These are phyloP conservation scores for Drechmeria coniospora DNA, from an alignment of 2,329 filamentous ascomycete genomes.

Conservation along the genomic window DNA sequence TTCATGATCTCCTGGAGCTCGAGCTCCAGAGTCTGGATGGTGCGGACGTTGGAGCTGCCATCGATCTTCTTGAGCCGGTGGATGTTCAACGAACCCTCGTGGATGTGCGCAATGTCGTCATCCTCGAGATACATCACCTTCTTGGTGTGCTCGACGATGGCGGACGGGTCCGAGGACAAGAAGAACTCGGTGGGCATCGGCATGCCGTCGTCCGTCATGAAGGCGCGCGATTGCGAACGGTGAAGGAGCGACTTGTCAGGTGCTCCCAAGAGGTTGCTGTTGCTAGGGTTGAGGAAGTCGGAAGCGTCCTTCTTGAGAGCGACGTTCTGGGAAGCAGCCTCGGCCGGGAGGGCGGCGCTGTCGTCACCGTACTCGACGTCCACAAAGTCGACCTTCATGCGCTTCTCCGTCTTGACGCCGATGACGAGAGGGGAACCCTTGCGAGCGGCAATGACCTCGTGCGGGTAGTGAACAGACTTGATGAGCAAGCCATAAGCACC, in stretches of 20 bases:
- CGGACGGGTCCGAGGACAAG: constrained; percentile 94
- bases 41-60: constrained; percentile 89
- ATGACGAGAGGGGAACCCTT: constrained; percentile 97
- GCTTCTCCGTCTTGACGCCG: constrained; percentile 89
- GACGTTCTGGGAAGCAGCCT: constrained; percentile 90
- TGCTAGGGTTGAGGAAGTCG: constrained; percentile 49
- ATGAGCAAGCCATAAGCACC: constrained; percentile 93
- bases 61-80: constrained; percentile 96
- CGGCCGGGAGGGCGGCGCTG: constrained; percentile 67
- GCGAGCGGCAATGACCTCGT: constrained; percentile 92
- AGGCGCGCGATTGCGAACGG: constrained; percentile 94
- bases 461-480: constrained; percentile 97
- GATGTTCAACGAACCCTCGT: constrained; percentile 97
- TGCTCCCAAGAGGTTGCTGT: constrained; percentile 51
- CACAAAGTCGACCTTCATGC: constrained; percentile 99
- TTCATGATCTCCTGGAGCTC: constrained; percentile 99
- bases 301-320: constrained; percentile 79
- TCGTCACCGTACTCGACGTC: constrained; percentile 96
- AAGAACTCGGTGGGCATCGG: constrained; percentile 99
- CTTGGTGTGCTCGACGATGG: constrained; percentile 99
- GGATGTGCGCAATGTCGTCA: constrained; percentile 98
- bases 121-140: constrained; percentile 99
- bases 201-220: constrained; percentile 95
- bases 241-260: constrained; percentile 97
- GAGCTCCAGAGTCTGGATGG: constrained; percentile 96